Base-by-base conservation (phyloP, 805 yeast genomes). In the Ogataea methylovora region DNA sequence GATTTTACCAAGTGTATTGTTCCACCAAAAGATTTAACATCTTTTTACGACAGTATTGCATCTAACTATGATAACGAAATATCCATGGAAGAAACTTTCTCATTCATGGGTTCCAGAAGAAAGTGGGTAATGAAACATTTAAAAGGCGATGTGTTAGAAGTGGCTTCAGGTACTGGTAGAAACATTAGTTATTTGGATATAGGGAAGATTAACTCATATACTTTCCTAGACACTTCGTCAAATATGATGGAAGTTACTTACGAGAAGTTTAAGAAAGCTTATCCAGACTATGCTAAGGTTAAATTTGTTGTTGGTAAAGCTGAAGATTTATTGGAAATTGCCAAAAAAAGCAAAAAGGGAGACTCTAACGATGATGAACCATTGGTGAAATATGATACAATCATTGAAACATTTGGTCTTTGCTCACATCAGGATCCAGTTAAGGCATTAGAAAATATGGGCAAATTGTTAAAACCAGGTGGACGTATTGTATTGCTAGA, bases 361-460 rank as follows among this genome's bases (percentile, higher is more conserved):
- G 46, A 48, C 19, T 34, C 32, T 19, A 24, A 27, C 18, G 52
- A 51, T n/a, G 43, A 45, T 8, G 38, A 50, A 6, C 42, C 39
- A 5, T 40, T 56, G 12, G 67, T 81, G 39, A 78, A 78, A 50
- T 92, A 90, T 53, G 98, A 92, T 53, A 88, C 97, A 0, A 81
- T 92, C 17, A 70, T 84, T 31, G 97, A 92, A 58, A 84, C 97
- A 0, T 92, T 92, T 61, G 98, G 98, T 0, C 63, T 92, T 30
- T 92, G 98, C 60, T 88, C 97, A 0, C 97, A 92, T 51, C 81
- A 88, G 45, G 94, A 92, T 52, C 98, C 98, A 0, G 86, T 84
- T 1, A 64, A 61, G 39, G 94, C 95, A 0, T 63, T 92, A 48
- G 61, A 76, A 41, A 85, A 84, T 49, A 84, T 92, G 77, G 65